Base-by-base conservation (phyloP, 768 basidiomycete species). In the Suillus variegatus region DNA sequence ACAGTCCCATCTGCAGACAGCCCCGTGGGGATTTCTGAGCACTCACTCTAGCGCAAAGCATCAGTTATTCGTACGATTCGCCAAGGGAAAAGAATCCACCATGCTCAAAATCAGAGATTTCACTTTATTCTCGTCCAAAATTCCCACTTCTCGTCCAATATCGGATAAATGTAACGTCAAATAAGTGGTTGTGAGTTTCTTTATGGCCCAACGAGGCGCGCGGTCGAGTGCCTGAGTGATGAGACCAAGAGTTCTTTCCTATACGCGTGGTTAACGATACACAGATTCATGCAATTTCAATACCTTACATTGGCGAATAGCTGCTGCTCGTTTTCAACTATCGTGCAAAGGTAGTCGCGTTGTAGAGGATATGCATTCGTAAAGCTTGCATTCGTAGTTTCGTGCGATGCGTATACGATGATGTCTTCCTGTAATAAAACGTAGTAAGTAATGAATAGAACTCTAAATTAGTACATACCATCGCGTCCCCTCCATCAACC, bases 121-220 rank as follows among this genome's bases (percentile, higher is more conserved):
- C 13, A 88, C 87, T 54, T 86, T 84, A 16, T 83, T 85, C 58
- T 84, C 82, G 28, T 71, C 81, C 5, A 83, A 79, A 25, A 80
- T 74, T 3, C 77, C 80, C 36, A 83, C 69, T 3, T 75, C 71
- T 18, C 80, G 81, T 3, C 85, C 89, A 58, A 96, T 93, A 68
- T 95, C 92, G 0, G 82, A 76, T 9, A 95, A 77, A 44, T 88
- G 84, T 18, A 94, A 85, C 0, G 91, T 93, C 47, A 94, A 82
- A 70, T 94, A 97, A 3, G 94, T 94, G 60, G 85, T 85, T 0
- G 91, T 95, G 64, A 95, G 85, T 73, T 88, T 91, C 76, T 87
- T 88, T 69, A 95, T 85, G 58, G 86, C 80, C 88, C 94, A 94
- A 25, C 90, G 82, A 0, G 92, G 90, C 0, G 92, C 88, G 18